A percentile compares a stretch with the other conserved stretches of the same genome.
These are phyloP conservation scores for Colletotrichum ledebouriae DNA, from an alignment of 2,329 filamentous ascomycete species.

Conservation along the genomic window DNA sequence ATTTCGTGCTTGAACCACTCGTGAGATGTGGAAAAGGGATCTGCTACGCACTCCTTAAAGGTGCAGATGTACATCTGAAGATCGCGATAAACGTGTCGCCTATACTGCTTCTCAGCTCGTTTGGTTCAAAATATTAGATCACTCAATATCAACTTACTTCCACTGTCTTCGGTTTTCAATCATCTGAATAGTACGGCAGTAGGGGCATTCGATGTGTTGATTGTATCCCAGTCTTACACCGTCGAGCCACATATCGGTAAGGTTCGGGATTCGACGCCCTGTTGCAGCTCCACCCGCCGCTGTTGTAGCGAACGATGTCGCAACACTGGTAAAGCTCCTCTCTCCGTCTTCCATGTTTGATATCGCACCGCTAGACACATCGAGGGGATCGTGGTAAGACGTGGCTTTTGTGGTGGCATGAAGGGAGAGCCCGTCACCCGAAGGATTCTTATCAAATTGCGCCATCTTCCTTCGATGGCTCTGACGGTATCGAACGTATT, in stretches of 20 bases:
- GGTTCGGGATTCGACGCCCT: background rate
- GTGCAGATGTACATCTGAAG: constrained; percentile 23
- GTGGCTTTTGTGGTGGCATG: constrained; percentile 21
- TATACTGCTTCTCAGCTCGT: background rate
- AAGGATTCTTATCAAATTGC: background rate
- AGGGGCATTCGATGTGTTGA: constrained; percentile 25
- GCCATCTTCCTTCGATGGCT: constrained; percentile 4
- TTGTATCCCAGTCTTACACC: constrained; percentile 5
- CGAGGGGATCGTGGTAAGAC: background rate
- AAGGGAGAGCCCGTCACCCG: background rate
- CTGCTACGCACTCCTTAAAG: constrained; percentile 6
- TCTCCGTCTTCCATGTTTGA: background rate
- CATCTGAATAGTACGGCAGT: constrained; percentile 21
- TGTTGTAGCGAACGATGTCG: constrained; percentile 23
- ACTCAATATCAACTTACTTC: constrained; percentile 4
- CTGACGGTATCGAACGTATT: constrained; percentile 25
- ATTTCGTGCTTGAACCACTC: constrained; percentile 31
- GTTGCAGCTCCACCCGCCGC: background rate
- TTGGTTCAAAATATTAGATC: background rate
- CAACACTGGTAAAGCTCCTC: constrained; percentile 8
- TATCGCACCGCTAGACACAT: background rate
- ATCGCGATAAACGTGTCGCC: constrained; percentile 25
- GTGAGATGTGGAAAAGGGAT: constrained; percentile 8
- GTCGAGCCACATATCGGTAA: constrained; percentile 13
- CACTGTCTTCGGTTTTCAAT: constrained; percentile 7